phyloP scores from a whole-genome alignment of 2,329 filamentous ascomycete genomes.

The Beauveria sp. region DNA sequence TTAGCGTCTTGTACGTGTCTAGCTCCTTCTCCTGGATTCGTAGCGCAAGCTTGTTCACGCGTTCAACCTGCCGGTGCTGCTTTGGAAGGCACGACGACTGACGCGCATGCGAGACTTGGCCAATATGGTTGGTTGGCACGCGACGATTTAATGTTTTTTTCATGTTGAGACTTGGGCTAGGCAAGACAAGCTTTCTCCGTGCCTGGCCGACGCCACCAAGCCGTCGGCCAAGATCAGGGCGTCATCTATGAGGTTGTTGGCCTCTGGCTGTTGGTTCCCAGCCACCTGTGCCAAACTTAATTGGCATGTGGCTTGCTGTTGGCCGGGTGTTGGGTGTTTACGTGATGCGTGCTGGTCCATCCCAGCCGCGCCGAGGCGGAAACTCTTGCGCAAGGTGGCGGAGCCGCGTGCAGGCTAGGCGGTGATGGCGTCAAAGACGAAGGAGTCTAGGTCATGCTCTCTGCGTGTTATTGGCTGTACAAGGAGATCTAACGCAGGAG shows the following conservation, averaged over 20 bases:
- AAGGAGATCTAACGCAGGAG: no score
- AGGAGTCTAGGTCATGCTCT: neutral
- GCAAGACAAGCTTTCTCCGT: neutral
- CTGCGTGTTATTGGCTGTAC: no score
- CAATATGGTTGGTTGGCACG: neutral
- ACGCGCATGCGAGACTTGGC: neutral
- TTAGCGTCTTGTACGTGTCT: neutral
- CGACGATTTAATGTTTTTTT: neutral
- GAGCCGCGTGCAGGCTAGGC: neutral
- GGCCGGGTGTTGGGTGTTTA: neutral
- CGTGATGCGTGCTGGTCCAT: neutral
- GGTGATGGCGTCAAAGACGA: neutral
- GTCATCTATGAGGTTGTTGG: neutral
- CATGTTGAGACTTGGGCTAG: neutral
- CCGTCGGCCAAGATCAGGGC: neutral
- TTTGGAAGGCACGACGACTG: neutral
- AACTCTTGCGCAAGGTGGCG: neutral
- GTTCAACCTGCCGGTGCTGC: neutral
- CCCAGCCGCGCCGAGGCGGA: neutral
- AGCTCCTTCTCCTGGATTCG: neutral
- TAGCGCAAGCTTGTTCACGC: neutral
- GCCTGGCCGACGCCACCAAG: neutral
- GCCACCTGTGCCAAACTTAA: neutral
- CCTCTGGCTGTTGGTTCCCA: neutral
- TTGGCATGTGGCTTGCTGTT: neutral